Conservation (phyloP, 2,329 filamentous ascomycete species). For the Stemphylium vesicarium region DNA sequence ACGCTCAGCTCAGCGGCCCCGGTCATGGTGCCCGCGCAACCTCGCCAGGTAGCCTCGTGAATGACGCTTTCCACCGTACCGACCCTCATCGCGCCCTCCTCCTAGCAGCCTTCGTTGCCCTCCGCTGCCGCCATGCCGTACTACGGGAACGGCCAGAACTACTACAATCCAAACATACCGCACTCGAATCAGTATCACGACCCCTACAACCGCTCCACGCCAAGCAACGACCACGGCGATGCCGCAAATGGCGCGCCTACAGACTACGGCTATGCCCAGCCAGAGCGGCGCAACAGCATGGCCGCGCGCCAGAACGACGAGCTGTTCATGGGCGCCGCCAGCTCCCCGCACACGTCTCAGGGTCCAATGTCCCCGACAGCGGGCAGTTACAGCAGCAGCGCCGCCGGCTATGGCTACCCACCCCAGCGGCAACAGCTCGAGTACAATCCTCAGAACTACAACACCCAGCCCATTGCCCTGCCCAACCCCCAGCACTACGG, state of each 20-base stretch:
- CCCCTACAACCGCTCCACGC: constrained; percentile 59
- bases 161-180: constrained; percentile 53
- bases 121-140: constrained; percentile 58
- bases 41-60: constrained; percentile 45
- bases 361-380: constrained; percentile 38
- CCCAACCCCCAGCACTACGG: constrained; percentile 71
- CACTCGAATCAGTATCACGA: constrained; percentile 50
- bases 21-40: constrained; percentile 43
- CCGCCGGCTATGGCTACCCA: constrained; percentile 56
- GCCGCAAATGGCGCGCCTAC: constrained; percentile 62
- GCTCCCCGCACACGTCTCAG: constrained; percentile 39
- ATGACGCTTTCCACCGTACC: constrained; percentile 36
- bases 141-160: constrained; percentile 62
- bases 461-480: constrained; percentile 47
- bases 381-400: constrained; percentile 28
- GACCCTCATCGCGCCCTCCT: constrained; percentile 25
- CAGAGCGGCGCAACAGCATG: constrained; percentile 46
- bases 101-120: constrained; percentile 17
- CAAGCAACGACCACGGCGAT: constrained; percentile 79
- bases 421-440: constrained; percentile 41
- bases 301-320: constrained; percentile 60
- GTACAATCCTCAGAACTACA: constrained; percentile 70
- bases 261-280: constrained; percentile 45
- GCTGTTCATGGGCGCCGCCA: constrained; percentile 62
- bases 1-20: constrained; percentile 33